phyloP scores from a whole-genome alignment of 352 stramenopile species.

The Globisporangium uncinulatum region DNA sequence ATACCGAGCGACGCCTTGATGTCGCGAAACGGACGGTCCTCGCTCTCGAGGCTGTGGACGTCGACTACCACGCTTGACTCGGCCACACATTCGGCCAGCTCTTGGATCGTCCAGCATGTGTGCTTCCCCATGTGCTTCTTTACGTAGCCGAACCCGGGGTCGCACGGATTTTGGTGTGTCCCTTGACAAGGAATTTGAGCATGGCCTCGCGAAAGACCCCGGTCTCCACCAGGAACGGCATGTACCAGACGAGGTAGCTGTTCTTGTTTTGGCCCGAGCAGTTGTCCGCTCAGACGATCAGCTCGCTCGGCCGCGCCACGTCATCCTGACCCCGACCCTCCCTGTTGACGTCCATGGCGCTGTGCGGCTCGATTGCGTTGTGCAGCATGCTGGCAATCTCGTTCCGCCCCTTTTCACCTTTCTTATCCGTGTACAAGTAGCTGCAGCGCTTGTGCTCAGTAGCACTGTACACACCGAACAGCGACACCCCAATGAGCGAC shows the following conservation, averaged over 20 bases:
- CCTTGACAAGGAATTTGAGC: neutral
- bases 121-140: neutral
- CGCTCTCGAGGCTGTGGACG: too few species aligned
- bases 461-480: neutral
- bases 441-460: neutral
- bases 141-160: neutral
- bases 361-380: neutral
- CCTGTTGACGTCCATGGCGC: neutral
- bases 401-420: neutral
- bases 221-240: neutral
- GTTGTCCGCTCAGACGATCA: neutral
- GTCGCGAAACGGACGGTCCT: too few species aligned
- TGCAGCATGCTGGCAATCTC: neutral
- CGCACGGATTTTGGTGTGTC: neutral
- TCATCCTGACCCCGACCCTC: neutral
- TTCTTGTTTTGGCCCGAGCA: neutral
- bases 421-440: conserved; percentile 1
- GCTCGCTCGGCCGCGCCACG: too few species aligned
- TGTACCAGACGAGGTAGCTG: neutral
- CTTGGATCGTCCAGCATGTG: neutral
- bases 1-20: too few species aligned
- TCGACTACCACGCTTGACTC: neutral
- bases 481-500: neutral
- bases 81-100: neutral
- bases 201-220: neutral